Conservation (phyloP, 1,139 yeast species). For the Yamadazyma friedrichii region DNA sequence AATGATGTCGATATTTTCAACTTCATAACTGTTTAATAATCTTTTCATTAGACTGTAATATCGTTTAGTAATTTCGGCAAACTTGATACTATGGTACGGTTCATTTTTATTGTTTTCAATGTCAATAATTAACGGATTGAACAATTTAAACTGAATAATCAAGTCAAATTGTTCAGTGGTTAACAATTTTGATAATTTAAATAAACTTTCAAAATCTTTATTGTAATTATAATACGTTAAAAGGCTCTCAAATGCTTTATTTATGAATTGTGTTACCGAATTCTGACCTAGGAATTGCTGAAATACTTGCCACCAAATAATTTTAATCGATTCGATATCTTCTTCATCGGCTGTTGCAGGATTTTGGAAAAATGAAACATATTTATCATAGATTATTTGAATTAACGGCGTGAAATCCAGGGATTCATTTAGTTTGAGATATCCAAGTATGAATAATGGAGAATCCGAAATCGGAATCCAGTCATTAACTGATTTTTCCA, state of each 20-base stretch:
- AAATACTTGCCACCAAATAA: constrained; percentile 13
- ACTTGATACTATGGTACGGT: not conserved
- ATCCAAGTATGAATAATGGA: constrained; percentile 13
- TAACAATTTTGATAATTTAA: constrained; percentile 3
- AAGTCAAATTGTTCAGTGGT: constrained; percentile 9
- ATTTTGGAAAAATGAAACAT: constrained; percentile 8
- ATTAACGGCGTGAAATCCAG: constrained; percentile 7
- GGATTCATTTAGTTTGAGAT: constrained; percentile 7
- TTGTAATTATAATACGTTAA: constrained; percentile 2
- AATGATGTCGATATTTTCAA: constrained; percentile 10
- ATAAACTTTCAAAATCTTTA: constrained; percentile 1
- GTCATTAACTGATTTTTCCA: constrained; percentile 3
- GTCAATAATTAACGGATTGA: constrained; percentile 27
- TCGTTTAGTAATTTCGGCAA: constrained; percentile 12
- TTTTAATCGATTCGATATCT: constrained; percentile 6
- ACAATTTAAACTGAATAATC: constrained; percentile 27
- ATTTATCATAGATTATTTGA: constrained; percentile 10
- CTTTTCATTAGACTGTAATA: constrained; percentile 16
- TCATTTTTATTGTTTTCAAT: constrained; percentile 6
- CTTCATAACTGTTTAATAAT: not conserved
- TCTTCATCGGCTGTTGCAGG: not conserved
- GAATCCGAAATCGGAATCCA: constrained; percentile 11
- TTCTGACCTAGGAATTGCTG: constrained; percentile 9
- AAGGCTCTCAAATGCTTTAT: constrained; percentile 5
- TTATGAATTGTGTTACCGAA: constrained; percentile 1